Conservation (phyloP, 2,329 filamentous ascomycete genomes). For the Fonsecaea multimorphosa region DNA sequence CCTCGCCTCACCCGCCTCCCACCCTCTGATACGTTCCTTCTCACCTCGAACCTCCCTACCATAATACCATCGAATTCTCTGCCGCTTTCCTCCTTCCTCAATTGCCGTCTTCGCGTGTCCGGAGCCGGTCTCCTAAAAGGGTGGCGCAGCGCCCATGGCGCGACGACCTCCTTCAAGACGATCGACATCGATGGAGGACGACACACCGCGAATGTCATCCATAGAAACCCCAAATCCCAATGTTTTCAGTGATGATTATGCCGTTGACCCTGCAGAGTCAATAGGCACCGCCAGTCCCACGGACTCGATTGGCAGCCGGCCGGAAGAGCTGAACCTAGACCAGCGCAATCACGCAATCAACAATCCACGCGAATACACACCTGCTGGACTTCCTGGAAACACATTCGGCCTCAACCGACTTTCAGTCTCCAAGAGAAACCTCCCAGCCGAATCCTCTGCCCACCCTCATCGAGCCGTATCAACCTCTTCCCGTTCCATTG, state of each 20-base stretch:
- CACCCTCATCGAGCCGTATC: slow-evolving; percentile 35
- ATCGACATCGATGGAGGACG: slow-evolving; percentile 25
- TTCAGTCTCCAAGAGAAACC: slow-evolving; percentile 24
- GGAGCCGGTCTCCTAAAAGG: slow-evolving; percentile 27
- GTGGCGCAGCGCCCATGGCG: slow-evolving; percentile 38
- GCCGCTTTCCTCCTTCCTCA: not conserved
- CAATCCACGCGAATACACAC: slow-evolving; percentile 32
- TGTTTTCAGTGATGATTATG: slow-evolving; percentile 58
- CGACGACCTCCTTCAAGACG: slow-evolving; percentile 32
- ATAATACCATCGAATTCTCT: not conserved
- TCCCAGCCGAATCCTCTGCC: slow-evolving; percentile 20
- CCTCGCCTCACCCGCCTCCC: slow-evolving; percentile 15
- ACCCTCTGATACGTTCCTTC: slow-evolving; percentile 8
- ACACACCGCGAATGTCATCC: slow-evolving; percentile 29
- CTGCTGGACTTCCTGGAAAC: slow-evolving; percentile 29
- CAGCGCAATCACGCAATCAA: slow-evolving; percentile 34
- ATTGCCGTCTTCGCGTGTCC: slow-evolving; percentile 2
- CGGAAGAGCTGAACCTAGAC: slow-evolving; percentile 35
- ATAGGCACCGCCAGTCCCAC: slow-evolving; percentile 22
- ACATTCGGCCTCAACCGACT: slow-evolving; percentile 17
- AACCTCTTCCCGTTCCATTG: slow-evolving; percentile 39
- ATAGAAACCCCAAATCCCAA: slow-evolving; percentile 47
- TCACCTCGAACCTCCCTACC: slow-evolving; percentile 4
- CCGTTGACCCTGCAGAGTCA: slow-evolving; percentile 44
- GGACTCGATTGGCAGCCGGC: slow-evolving; percentile 27